phyloP scores from a whole-genome alignment of 2,329 filamentous ascomycete species.

The Alternaria gansuensis region DNA sequence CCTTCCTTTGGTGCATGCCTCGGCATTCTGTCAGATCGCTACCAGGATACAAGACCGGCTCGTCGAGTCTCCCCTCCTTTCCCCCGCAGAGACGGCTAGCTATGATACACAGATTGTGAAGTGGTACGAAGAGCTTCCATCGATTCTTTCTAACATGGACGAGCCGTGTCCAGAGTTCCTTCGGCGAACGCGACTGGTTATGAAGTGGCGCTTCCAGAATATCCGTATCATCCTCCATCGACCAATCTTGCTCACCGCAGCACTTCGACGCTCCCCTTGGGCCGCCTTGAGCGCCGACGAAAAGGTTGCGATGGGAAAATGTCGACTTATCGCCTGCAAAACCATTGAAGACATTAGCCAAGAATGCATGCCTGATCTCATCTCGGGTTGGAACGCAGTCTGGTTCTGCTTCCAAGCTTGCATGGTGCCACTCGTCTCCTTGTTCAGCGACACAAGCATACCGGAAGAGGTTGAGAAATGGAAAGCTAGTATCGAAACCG shows the following conservation, averaged over 20 bases:
- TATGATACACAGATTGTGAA: conserved; percentile 73
- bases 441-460: conserved; percentile 70
- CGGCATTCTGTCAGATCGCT: conserved; percentile 80
- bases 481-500: conserved; percentile 54
- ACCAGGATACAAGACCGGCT: conserved; percentile 80
- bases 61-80: conserved; percentile 72
- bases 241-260: conserved; percentile 73
- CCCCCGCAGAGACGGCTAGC: conserved; percentile 70
- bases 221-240: conserved; percentile 79
- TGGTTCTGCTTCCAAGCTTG: conserved; percentile 84
- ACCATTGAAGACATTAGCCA: conserved; percentile 76
- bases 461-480: conserved; percentile 55
- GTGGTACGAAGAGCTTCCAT: conserved; percentile 76
- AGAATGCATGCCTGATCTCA: conserved; percentile 76
- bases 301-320: conserved; percentile 72
- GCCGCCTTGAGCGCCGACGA: conserved; percentile 68
- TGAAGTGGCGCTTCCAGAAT: conserved; percentile 85
- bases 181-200: conserved; percentile 74
- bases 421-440: conserved; percentile 78
- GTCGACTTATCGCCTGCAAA: conserved; percentile 72
- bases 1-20: conserved; percentile 76
- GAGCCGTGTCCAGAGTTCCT: conserved; percentile 76
- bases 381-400: conserved; percentile 81
- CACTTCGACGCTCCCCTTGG: conserved; percentile 63
- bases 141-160: conserved; percentile 53